phyloP scores from a whole-genome alignment of 352 stramenopile species.

The Phytophthora uliginosa region DNA sequence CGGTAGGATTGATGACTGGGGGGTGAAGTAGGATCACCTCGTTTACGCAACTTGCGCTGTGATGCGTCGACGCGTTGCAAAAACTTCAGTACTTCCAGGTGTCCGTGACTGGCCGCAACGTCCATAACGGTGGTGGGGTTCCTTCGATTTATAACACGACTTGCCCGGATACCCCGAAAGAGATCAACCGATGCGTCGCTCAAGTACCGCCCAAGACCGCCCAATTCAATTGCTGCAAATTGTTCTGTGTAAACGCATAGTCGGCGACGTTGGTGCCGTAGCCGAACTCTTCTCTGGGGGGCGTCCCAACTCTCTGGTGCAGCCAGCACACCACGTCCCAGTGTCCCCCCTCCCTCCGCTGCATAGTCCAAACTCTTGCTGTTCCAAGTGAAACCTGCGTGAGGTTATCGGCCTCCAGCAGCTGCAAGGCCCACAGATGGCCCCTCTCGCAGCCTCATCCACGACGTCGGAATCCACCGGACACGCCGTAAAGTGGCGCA shows the following conservation, averaged over 20 bases:
- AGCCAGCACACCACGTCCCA: conserved; percentile 4
- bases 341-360: not conserved
- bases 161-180: not conserved
- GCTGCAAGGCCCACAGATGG: not conserved
- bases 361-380: not conserved
- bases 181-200: not conserved
- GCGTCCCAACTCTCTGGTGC: not conserved
- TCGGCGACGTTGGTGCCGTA: not conserved
- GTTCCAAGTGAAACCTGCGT: not conserved
- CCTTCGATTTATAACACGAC: not conserved
- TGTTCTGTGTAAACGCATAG: not conserved
- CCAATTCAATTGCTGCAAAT: not conserved
- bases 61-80: not conserved
- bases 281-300: not conserved
- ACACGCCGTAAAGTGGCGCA: not conserved
- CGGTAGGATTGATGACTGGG: not conserved
- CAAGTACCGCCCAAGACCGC: not conserved
- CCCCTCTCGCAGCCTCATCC: not conserved
- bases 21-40: not conserved
- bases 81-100: conserved; percentile 1
- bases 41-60: not conserved
- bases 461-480: not conserved
- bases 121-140: not conserved
- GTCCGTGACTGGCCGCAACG: conserved; percentile 1
- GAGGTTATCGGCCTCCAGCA: not conserved